Evolutionary conservation across 2,329 filamentous ascomycete genomes (phyloP), one percentile per base, ranked within the genome.

Genomic region (Biscogniauxia sp.): DNA sequence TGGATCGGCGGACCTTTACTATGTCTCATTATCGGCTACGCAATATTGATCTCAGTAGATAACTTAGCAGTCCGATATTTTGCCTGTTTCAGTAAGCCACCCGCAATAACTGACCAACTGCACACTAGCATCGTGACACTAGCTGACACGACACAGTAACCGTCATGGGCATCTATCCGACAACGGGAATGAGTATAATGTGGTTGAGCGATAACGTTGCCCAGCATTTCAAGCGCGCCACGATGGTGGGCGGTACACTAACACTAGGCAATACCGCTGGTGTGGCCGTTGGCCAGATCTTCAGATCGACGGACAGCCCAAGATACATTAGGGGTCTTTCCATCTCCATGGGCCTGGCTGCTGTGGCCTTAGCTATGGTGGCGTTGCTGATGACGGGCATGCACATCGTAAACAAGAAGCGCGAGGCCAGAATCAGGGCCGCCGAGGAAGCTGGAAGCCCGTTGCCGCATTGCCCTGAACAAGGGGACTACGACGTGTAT

Each of bases 191-290:
- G 37, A 80, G 76, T 58, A 61, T 77, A 1, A 79, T 77, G 41
- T 82, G 80, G 80, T 66, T 82, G 4, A 80, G 79, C 20, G 79
- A 79, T 51, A 82, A 81, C 37, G 72, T 78, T 1, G 77, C 79
- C 5, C 77, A 76, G 1, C 79, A 83, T 51, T 81, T 80, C 67
- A 76, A 79, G 25, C 76, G 80, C 17, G 79, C 80, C 0, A 74
- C 80, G 0, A 79, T 76, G 3, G 76, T 82, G 11, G 79, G 79
- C 1, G 68, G 79, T 26, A 76, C 80, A 9, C 77, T 80, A 55
- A 81, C 79, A 0, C 73, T 83, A 0, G 80, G 76, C 1, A 83
- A 83, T 32, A 77, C 75, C 1, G 79, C 79, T 0, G 80, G 80
- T 11, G 77, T 82, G 8, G 78, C 80, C 0, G 77, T 79, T 0